Percentiles rank a stretch among this genome's conserved stretches.
Conservation (phyloP, 129 eudicot genomes). For the Erigeron canadensis region DNA sequence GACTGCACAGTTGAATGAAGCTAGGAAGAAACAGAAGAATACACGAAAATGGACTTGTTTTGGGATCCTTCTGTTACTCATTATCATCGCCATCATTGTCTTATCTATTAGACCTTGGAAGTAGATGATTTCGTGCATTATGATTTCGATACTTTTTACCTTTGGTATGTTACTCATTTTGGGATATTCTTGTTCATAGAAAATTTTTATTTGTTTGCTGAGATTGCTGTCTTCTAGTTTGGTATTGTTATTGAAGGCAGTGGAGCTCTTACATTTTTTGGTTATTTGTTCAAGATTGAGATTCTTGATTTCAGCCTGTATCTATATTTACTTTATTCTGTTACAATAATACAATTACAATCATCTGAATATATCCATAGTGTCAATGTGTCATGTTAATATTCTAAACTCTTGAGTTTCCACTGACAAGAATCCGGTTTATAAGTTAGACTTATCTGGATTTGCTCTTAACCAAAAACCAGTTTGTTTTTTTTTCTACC, state of each 20-base stretch:
- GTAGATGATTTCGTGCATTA: conserved; percentile 4
- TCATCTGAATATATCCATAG: neutral
- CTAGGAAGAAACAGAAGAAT: conserved; percentile 43
- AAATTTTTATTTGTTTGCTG: conserved; percentile 6
- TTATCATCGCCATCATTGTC: conserved; percentile 35
- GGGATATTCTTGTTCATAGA: conserved; percentile 24
- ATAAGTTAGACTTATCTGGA: too few species aligned
- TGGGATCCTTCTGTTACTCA: conserved; percentile 34
- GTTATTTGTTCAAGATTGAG: conserved; percentile 17
- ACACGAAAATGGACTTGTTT: conserved; percentile 49
- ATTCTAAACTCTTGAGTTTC: too few species aligned
- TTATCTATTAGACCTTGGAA: conserved; percentile 45
- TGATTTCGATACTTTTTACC: conserved; percentile 6
- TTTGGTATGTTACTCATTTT: conserved; percentile 22
- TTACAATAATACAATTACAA: conserved; percentile 3
- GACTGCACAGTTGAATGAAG: conserved; percentile 40
- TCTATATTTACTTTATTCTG: conserved; percentile 11
- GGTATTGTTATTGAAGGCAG: conserved; percentile 17
- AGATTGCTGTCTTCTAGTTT: conserved; percentile 28
- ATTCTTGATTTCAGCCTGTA: conserved; percentile 30
- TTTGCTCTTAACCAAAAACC: too few species aligned
- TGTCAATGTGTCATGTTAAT: too few species aligned
- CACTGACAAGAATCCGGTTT: too few species aligned
- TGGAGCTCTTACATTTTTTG: conserved; percentile 12
- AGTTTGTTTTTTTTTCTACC: too few species aligned